A percentile compares a stretch with the other conserved stretches of the same genome.
Conservation (phyloP, 352 stramenopile species). For the Phytopythium helicoides region DNA sequence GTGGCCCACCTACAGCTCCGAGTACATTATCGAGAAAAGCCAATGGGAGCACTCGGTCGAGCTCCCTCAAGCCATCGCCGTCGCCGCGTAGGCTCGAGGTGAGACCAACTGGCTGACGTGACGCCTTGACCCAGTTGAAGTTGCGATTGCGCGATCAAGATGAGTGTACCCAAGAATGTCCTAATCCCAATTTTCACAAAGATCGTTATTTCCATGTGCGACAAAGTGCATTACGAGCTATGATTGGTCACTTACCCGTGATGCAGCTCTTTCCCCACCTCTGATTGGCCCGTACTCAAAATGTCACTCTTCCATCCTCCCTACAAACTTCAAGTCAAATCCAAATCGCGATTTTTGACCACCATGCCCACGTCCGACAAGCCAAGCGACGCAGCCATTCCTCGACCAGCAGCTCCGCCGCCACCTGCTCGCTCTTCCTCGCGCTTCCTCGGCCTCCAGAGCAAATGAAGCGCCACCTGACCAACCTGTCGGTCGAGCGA, state of each 20-base stretch:
- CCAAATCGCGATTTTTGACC: too few relatives aligned
- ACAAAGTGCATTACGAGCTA: not conserved
- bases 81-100: not conserved
- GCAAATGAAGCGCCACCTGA: conserved; percentile 23
- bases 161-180: not conserved
- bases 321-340: too few relatives aligned
- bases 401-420: too few relatives aligned
- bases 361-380: too few relatives aligned
- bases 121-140: not conserved
- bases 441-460: not conserved
- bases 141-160: not conserved
- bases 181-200: not conserved
- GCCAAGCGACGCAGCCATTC: too few relatives aligned
- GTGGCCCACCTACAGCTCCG: not conserved
- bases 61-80: not conserved
- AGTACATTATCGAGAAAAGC: not conserved
- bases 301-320: not conserved
- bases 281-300: not conserved
- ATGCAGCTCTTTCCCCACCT: not conserved
- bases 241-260: conserved; percentile 2
- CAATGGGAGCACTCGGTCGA: not conserved
- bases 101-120: not conserved
- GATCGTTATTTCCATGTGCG: too few relatives aligned
- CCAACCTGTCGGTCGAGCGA: conserved; percentile 20
- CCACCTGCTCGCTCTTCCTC: not conserved